Evolutionary conservation across 2,329 filamentous ascomycete genomes (phyloP).

Genomic region (Pseudonectria buxi): DNA sequence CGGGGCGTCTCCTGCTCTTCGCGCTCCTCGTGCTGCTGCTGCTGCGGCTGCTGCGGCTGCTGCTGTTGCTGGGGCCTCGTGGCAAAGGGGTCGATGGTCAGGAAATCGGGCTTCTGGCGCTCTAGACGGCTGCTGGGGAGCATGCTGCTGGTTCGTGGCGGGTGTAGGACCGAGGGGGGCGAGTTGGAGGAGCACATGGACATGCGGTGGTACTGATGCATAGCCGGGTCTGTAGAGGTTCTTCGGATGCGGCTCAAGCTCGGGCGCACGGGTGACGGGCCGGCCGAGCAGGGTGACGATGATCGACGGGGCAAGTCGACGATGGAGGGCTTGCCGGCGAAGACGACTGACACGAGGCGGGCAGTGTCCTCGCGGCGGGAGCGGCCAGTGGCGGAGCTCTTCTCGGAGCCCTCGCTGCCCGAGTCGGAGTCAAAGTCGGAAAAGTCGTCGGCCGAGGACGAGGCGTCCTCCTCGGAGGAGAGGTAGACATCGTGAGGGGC

Average conservation of each 20-base stretch:
- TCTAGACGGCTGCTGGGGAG: slow-evolving; percentile 26
- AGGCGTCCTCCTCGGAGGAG: slow-evolving; percentile 59
- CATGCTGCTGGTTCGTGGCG: slow-evolving; percentile 39
- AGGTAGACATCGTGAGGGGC: slow-evolving; percentile 55
- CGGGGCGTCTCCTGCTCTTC: slow-evolving; percentile 22
- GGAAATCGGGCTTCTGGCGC: neutral
- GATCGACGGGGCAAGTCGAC: slow-evolving; percentile 44
- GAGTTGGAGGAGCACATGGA: slow-evolving; percentile 29
- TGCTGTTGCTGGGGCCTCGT: slow-evolving; percentile 13
- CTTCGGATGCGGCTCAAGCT: slow-evolving; percentile 20
- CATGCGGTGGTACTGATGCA: slow-evolving; percentile 24
- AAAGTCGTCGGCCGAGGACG: slow-evolving; percentile 54
- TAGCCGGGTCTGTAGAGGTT: slow-evolving; percentile 25
- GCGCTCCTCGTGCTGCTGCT: slow-evolving; percentile 14
- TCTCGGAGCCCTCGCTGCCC: slow-evolving; percentile 28
- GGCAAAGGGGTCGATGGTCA: no score
- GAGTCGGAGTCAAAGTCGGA: slow-evolving; percentile 49
- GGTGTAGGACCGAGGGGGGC: slow-evolving; percentile 24
- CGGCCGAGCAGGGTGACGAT: slow-evolving; percentile 34
- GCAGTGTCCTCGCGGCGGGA: slow-evolving; percentile 49
- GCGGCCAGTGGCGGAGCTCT: slow-evolving; percentile 23
- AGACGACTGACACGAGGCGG: slow-evolving; percentile 52
- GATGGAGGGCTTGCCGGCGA: slow-evolving; percentile 52
- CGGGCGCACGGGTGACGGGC: slow-evolving; percentile 17
- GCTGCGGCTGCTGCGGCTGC: slow-evolving; percentile 40